A percentile compares a stretch with the other conserved stretches of the same genome.
Evolutionary conservation across 2,329 filamentous ascomycete genomes (phyloP).

Genomic region (Penicillium paneum): DNA sequence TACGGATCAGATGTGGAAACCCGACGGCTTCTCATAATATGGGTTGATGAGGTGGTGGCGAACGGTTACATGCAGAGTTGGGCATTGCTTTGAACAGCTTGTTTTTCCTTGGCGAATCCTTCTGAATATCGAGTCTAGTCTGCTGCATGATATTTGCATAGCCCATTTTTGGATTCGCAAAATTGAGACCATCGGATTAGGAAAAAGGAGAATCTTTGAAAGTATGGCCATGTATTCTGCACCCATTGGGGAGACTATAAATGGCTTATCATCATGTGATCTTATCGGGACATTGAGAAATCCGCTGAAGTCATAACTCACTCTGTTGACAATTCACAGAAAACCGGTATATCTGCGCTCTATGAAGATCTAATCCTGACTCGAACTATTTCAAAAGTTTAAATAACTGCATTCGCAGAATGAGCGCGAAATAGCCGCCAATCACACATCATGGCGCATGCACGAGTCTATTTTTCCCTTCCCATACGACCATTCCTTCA

Average conservation of each 20-base stretch:
- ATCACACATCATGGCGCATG: slow-evolving; percentile 11
- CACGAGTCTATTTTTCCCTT: slow-evolving; percentile 8
- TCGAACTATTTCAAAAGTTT: no score
- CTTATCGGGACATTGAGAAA: slow-evolving; percentile 13
- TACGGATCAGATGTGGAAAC: neutral
- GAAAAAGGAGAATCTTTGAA: neutral
- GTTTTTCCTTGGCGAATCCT: slow-evolving; percentile 1
- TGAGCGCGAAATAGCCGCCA: slow-evolving; percentile 13
- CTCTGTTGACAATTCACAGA: neutral
- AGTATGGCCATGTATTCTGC: neutral
- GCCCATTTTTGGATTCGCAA: neutral
- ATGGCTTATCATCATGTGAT: slow-evolving; percentile 20
- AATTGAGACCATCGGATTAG: neutral
- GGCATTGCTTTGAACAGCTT: neutral
- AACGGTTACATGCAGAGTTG: neutral
- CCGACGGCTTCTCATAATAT: neutral
- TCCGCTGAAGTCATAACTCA: slow-evolving; percentile 9
- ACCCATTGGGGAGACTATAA: neutral
- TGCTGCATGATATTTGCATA: neutral
- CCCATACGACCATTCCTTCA: slow-evolving; percentile 12
- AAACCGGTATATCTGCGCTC: neutral
- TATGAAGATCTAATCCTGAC: neutral
- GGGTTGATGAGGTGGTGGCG: neutral
- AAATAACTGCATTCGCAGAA: neutral
- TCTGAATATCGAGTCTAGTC: neutral